Evolutionary conservation across 108 stramenopile species (phyloP).

Genomic region (Epipyxis sp.): DNA sequence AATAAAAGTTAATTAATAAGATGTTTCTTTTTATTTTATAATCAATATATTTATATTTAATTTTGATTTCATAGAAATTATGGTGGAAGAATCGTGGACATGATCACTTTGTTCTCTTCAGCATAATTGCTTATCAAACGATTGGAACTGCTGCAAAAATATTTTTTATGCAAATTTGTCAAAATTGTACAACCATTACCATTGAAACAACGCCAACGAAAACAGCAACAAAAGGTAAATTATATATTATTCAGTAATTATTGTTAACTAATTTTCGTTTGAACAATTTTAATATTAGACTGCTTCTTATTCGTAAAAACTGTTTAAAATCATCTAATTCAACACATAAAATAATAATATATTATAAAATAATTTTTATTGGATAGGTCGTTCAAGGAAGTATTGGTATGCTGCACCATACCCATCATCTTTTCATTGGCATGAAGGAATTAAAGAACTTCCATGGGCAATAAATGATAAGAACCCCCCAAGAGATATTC

Average conservation of each 20-base stretch:
- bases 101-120: slow-evolving; percentile 32
- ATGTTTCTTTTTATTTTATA: too few relatives aligned
- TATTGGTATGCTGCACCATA: slow-evolving; percentile 32
- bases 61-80: too few relatives aligned
- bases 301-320: too few relatives aligned
- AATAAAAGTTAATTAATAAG: too few relatives aligned
- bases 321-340: too few relatives aligned
- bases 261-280: too few relatives aligned
- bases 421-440: slow-evolving; percentile 30
- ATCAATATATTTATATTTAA: too few relatives aligned
- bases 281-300: not conserved
- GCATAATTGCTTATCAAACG: slow-evolving; percentile 8
- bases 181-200: slow-evolving; percentile 3
- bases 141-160: slow-evolving; percentile 26
- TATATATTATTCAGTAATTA: too few relatives aligned
- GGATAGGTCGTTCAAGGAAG: slow-evolving; percentile 1
- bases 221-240: too few relatives aligned
- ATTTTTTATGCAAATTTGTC: not conserved
- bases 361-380: too few relatives aligned
- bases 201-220: slow-evolving; percentile 29
- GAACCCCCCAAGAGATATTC: not conserved
- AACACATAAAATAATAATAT: too few relatives aligned
- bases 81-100: slow-evolving; percentile 1
- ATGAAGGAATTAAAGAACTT: slow-evolving; percentile 11
- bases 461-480: not conserved